phyloP scores from a whole-genome alignment of 352 stramenopile species.

The Phytophthora rubi region DNA sequence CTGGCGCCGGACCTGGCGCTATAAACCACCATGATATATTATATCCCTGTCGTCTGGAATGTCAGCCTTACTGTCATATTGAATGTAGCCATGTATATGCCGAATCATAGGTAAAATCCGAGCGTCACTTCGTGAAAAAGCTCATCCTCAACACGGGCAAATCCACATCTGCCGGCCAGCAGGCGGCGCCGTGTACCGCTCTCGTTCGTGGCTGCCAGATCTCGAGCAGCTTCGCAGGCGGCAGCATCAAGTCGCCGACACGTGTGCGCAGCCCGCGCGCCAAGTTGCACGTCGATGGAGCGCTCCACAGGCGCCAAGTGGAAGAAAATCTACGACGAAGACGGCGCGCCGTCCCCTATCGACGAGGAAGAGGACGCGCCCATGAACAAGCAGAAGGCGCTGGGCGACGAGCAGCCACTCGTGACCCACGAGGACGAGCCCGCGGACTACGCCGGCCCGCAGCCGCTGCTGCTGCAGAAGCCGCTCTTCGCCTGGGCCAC shows the following conservation, averaged over 20 bases:
- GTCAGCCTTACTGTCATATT: background rate
- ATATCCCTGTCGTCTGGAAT: background rate
- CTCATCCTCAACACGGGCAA: background rate
- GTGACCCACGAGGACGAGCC: slow-evolving; percentile 21
- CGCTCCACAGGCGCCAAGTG: slow-evolving; percentile 28
- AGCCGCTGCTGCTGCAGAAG: slow-evolving; percentile 25
- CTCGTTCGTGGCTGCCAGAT: slow-evolving; percentile 6
- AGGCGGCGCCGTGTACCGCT: slow-evolving; percentile 4
- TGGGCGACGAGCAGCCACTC: slow-evolving; percentile 27
- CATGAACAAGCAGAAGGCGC: slow-evolving; percentile 5
- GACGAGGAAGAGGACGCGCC: slow-evolving; percentile 22
- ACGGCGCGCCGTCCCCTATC: slow-evolving; percentile 4
- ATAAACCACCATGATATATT: background rate
- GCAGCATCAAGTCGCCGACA: slow-evolving; percentile 5
- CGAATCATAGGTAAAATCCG: background rate
- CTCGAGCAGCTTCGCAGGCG: background rate
- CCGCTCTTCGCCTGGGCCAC: slow-evolving; percentile 39
- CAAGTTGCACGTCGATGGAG: slow-evolving; percentile 32
- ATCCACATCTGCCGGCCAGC: slow-evolving; percentile 11
- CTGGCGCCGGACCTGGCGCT: slow-evolving; percentile 2
- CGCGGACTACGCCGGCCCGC: slow-evolving; percentile 1
- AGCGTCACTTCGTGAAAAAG: background rate
- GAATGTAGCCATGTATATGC: background rate
- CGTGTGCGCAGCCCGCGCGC: background rate
- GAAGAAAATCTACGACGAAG: slow-evolving; percentile 32